Conservation (phyloP, 306 rosid genomes). For the Acmispon strigosus region DNA sequence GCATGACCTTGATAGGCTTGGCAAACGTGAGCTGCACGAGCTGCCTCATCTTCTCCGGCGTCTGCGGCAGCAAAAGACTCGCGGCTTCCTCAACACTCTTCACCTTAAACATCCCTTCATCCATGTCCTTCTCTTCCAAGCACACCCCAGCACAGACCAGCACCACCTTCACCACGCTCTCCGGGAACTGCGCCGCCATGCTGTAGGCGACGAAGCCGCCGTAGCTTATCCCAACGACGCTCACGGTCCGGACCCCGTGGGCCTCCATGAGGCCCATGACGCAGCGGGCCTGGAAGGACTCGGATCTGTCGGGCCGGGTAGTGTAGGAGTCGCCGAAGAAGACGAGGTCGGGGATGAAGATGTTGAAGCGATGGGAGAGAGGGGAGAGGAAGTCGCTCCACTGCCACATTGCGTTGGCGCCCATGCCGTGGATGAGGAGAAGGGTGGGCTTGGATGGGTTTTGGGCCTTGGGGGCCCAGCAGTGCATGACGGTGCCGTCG, state of each 20-base stretch:
- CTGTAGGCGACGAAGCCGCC: conserved; percentile 89
- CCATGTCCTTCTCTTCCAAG: conserved; percentile 74
- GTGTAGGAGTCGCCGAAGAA: conserved; percentile 82
- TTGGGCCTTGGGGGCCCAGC: conserved; percentile 64
- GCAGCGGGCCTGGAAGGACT: conserved; percentile 69
- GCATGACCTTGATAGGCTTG: conserved; percentile 42
- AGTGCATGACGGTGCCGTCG: conserved; percentile 71
- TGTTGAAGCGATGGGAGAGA: conserved; percentile 58
- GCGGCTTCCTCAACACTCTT: conserved; percentile 65
- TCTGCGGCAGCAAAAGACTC: conserved; percentile 53
- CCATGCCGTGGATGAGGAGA: conserved; percentile 77
- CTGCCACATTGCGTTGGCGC: conserved; percentile 98
- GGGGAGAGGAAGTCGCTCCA: conserved; percentile 61
- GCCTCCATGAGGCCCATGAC: conserved; percentile 51
- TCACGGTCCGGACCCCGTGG: conserved; percentile 35
- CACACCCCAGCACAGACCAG: conserved; percentile 78
- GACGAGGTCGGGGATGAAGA: conserved; percentile 80
- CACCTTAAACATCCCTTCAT: conserved; percentile 58
- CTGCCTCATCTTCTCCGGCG: conserved; percentile 49
- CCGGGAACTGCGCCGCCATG: conserved; percentile 69
- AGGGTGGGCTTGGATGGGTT: conserved; percentile 45
- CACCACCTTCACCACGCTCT: conserved; percentile 57
- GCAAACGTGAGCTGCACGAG: conserved; percentile 48
- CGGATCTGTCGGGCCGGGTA: conserved; percentile 54
- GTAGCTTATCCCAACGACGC: conserved; percentile 65